phyloP scores from a whole-genome alignment of 768 basidiomycete species.

The Phylloporus rhodoxanthus region DNA sequence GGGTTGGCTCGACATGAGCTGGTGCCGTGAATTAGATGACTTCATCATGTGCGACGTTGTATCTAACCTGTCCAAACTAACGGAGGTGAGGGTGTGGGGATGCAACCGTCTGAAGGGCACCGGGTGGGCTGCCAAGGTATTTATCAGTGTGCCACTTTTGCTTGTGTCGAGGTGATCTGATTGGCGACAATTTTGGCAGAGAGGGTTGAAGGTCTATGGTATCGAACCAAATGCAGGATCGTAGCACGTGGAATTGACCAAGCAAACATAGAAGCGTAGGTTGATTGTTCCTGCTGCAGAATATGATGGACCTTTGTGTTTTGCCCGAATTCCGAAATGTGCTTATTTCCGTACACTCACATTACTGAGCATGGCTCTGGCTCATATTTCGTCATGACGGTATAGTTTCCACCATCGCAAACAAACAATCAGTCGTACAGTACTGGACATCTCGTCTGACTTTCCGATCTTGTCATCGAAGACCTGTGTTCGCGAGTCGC shows the following conservation, averaged over 20 bases:
- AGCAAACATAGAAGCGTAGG: not conserved
- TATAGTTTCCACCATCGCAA: no score
- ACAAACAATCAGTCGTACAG: no score
- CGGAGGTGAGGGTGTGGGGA: constrained; percentile 49
- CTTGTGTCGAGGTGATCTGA: not conserved
- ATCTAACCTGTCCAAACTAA: constrained; percentile 37
- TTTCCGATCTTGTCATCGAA: no score
- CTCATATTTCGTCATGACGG: no score
- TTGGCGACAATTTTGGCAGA: constrained; percentile 8
- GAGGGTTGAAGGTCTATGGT: constrained; percentile 25
- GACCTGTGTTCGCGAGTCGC: no score
- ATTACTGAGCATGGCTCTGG: no score
- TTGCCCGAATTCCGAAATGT: not conserved
- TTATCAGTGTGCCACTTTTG: constrained; percentile 2
- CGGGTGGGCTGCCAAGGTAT: constrained; percentile 42
- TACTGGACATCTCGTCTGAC: no score
- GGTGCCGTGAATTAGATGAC: constrained; percentile 79
- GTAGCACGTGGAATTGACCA: not conserved
- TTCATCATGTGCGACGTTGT: constrained; percentile 71
- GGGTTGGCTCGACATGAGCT: constrained; percentile 70
- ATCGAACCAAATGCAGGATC: constrained; percentile 37
- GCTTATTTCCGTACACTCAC: no score
- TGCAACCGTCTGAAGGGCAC: constrained; percentile 44
- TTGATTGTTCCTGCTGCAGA: no score
- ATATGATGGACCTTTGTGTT: not conserved